A percentile compares a stretch with the other conserved stretches of the same genome.
These are phyloP conservation scores for Populus davidiana DNA, from an alignment of 345 rosid genomes.

Conservation along the genomic window DNA sequence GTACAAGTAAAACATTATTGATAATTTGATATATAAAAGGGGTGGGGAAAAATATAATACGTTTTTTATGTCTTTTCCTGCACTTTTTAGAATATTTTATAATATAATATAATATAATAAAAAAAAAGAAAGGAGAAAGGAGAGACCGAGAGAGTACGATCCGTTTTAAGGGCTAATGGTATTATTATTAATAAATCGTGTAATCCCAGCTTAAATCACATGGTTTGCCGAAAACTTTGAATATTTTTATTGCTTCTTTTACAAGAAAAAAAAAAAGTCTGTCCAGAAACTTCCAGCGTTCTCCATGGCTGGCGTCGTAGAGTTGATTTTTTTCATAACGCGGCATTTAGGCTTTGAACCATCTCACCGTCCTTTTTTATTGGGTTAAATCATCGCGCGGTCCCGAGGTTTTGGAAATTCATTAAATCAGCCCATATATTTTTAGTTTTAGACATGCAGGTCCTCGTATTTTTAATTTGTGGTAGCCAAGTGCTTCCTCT, in stretches of 20 bases:
- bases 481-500: not conserved
- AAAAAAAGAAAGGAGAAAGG: no score
- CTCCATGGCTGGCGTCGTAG: not conserved
- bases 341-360: not conserved
- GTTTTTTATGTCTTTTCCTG: no score
- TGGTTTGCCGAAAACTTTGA: not conserved
- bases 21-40: no score
- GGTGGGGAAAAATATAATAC: no score
- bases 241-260: not conserved
- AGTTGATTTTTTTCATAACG: not conserved
- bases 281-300: not conserved
- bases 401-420: not conserved
- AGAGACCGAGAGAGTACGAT: no score
- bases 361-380: not conserved
- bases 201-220: not conserved
- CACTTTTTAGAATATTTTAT: no score
- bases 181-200: not conserved
- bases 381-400: not conserved
- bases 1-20: no score
- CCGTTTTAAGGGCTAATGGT: no score
- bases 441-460: not conserved
- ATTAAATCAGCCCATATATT: not conserved
- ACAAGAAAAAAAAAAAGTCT: no score
- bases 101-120: no score
- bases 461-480: not conserved